These are phyloP conservation scores for Mortierella sp. DNA, from an alignment of 371 early-diverging fungal genomes.

Conservation along the genomic window DNA sequence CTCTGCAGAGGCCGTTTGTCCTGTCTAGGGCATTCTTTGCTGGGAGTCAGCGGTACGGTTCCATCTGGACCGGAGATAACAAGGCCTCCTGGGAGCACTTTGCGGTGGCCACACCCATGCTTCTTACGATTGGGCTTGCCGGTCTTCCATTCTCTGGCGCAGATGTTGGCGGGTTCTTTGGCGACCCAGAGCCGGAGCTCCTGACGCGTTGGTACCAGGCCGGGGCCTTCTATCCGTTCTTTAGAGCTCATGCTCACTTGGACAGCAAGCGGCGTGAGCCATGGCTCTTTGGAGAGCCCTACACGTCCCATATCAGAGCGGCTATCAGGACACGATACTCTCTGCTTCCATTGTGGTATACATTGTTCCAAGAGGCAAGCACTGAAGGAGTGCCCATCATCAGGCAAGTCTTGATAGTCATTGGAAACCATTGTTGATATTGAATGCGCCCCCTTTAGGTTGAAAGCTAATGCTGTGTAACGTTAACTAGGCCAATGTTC, in stretches of 20 bases:
- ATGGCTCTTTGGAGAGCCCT: conserved; percentile 91
- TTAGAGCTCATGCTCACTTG: conserved; percentile 94
- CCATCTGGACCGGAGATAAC: conserved; percentile 97
- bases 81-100: conserved; percentile 87
- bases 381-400: conserved; percentile 81
- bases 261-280: conserved; percentile 97
- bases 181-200: conserved; percentile 85
- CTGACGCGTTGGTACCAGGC: conserved; percentile 93
- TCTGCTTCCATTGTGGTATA: conserved; percentile 86
- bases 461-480: conserved; percentile 1
- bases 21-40: conserved; percentile 93
- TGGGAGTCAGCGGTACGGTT: conserved; percentile 89
- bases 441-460: not conserved
- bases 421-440: not conserved
- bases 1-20: conserved; percentile 86
- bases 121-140: conserved; percentile 79
- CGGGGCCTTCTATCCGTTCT: conserved; percentile 92
- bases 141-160: conserved; percentile 90
- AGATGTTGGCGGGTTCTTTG: conserved; percentile 96
- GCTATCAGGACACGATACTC: conserved; percentile 84
- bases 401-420: conserved; percentile 52
- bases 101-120: conserved; percentile 83
- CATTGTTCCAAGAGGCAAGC: conserved; percentile 80
- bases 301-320: conserved; percentile 76
- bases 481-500: conserved; percentile 77